These are phyloP conservation scores for Ehretia macrophylla DNA, from an alignment of 257 asterid species.

Conservation along the genomic window DNA sequence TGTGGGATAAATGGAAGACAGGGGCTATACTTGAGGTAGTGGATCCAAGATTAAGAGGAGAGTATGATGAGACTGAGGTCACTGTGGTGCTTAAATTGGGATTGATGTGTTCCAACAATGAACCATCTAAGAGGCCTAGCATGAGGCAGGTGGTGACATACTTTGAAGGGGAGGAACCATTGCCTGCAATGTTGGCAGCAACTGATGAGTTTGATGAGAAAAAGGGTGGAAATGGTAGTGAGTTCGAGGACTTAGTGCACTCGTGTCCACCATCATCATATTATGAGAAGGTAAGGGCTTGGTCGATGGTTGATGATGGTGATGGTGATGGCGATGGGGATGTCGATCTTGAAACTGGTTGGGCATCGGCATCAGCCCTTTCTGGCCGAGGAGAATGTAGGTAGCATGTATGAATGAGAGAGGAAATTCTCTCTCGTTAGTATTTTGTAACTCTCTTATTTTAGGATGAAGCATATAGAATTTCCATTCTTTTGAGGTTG, in stretches of 20 bases:
- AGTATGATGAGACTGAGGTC: slow-evolving; percentile 42
- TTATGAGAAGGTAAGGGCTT: slow-evolving; percentile 36
- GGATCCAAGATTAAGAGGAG: slow-evolving; percentile 45
- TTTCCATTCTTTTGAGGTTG: background rate
- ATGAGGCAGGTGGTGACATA: slow-evolving; percentile 53
- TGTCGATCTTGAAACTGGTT: slow-evolving; percentile 36
- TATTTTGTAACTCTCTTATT: background rate
- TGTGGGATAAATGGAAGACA: slow-evolving; percentile 58
- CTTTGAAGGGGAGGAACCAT: slow-evolving; percentile 47
- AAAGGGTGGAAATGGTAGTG: slow-evolving; percentile 10
- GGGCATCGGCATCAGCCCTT: slow-evolving; percentile 22
- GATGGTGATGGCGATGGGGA: slow-evolving; percentile 24
- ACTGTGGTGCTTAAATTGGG: slow-evolving; percentile 56
- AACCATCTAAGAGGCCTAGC: slow-evolving; percentile 48
- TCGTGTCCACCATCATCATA: slow-evolving; percentile 43
- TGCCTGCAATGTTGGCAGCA: slow-evolving; percentile 33
- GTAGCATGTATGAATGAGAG: slow-evolving; percentile 4
- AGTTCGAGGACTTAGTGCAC: slow-evolving; percentile 25
- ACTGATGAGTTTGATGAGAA: slow-evolving; percentile 29
- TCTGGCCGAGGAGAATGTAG: slow-evolving; percentile 14
- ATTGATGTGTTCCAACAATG: slow-evolving; percentile 54
- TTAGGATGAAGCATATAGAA: too few relatives aligned
- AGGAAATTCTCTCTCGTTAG: too few relatives aligned
- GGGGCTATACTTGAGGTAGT: slow-evolving; percentile 44
- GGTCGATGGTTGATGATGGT: slow-evolving; percentile 26